Conservation (phyloP, 208 protist genomes). For the Trypanosoma mega region DNA sequence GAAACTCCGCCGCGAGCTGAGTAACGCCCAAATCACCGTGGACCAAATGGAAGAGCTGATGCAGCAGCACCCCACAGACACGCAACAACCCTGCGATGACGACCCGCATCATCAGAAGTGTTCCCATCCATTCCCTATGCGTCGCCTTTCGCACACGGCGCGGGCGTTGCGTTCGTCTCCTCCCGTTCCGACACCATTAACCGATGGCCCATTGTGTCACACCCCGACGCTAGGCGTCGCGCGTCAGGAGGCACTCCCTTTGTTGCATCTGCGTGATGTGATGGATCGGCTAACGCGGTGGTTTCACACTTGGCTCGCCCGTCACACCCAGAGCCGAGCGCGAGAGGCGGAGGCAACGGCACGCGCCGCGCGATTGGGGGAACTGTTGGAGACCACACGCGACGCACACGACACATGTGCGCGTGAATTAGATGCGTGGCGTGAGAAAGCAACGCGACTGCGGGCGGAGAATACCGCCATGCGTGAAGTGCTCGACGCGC, state of each 20-base stretch:
- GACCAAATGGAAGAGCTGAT: conserved; percentile 19
- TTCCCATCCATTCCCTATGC: too few species aligned
- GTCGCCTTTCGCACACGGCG: too few species aligned
- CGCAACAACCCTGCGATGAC: too few species aligned
- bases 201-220: too few species aligned
- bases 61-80: background rate
- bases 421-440: conserved; percentile 28
- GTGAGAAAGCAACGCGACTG: conserved; percentile 13
- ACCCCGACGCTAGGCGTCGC: too few species aligned
- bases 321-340: background rate
- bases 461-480: conserved; percentile 35
- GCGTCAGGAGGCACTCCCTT: too few species aligned
- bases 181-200: too few species aligned
- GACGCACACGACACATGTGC: conserved; percentile 28
- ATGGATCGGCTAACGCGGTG: too few species aligned
- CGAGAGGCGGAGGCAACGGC: conserved; percentile 7
- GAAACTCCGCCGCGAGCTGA: conserved; percentile 17
- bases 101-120: too few species aligned
- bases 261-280: too few species aligned
- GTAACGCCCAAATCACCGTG: conserved; percentile 23
- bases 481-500: conserved; percentile 27
- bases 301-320: background rate
- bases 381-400: conserved; percentile 17
- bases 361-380: conserved; percentile 22
- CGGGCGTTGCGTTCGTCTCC: too few species aligned